phyloP scores from a whole-genome alignment of 2,329 filamentous ascomycete species.

The Teratosphaeria nubilosa region DNA sequence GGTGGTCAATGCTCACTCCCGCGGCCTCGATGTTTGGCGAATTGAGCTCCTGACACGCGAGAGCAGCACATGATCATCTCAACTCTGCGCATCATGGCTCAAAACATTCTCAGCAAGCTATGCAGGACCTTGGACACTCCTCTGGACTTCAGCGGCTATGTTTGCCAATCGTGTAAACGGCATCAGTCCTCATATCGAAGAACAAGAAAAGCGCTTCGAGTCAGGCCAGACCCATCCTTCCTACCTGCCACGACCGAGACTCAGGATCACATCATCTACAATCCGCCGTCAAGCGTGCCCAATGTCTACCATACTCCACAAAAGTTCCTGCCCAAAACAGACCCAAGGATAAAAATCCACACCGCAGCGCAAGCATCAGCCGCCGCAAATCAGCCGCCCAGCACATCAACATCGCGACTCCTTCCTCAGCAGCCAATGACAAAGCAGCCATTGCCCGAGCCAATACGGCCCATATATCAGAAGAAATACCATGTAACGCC shows the following conservation, averaged over 20 bases:
- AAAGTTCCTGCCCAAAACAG: constrained; percentile 52
- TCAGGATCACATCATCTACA: constrained; percentile 52
- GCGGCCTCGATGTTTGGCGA: not conserved
- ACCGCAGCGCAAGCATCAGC: constrained; percentile 9
- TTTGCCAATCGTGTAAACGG: constrained; percentile 26
- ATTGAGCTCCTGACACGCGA: not conserved
- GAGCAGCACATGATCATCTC: not conserved
- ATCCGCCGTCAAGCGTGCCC: constrained; percentile 54
- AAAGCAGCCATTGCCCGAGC: constrained; percentile 15
- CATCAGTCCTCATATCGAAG: constrained; percentile 37
- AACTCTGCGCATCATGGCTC: constrained; percentile 2
- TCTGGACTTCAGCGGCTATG: constrained; percentile 9
- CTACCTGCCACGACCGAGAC: constrained; percentile 22
- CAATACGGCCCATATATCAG: constrained; percentile 41
- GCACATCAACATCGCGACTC: constrained; percentile 16
- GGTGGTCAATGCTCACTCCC: not conserved
- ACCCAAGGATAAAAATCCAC: constrained; percentile 43
- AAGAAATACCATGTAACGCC: constrained; percentile 53
- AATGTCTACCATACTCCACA: constrained; percentile 54
- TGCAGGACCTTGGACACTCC: constrained; percentile 1
- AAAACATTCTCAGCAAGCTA: not conserved
- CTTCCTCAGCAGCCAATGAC: constrained; percentile 10
- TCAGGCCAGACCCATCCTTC: constrained; percentile 37
- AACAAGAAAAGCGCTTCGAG: constrained; percentile 36
- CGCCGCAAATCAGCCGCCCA: constrained; percentile 3